phyloP scores from a whole-genome alignment of 2,329 filamentous ascomycete species.

The Alternaria gansuensis region DNA sequence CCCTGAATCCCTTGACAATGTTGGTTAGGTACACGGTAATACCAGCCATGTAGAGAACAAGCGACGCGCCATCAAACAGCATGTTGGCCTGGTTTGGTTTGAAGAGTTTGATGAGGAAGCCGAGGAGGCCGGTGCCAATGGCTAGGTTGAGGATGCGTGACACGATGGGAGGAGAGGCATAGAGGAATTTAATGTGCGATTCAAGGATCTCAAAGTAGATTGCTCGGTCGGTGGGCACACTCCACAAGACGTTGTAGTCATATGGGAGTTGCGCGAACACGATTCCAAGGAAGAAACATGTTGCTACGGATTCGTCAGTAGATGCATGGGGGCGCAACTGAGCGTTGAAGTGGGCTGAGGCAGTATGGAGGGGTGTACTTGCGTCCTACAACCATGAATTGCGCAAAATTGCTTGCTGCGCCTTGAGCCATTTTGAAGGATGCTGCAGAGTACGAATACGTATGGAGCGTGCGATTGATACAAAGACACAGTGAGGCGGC shows the following conservation, averaged over 20 bases:
- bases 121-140: constrained; percentile 84
- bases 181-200: constrained; percentile 87
- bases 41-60: constrained; percentile 82
- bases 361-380: constrained; percentile 56
- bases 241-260: constrained; percentile 90
- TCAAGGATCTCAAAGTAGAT: constrained; percentile 86
- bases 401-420: constrained; percentile 75
- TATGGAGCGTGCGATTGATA: constrained; percentile 19
- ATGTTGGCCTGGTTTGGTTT: constrained; percentile 92
- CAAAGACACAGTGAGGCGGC: constrained; percentile 20
- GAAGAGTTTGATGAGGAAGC: constrained; percentile 95
- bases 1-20: constrained; percentile 91
- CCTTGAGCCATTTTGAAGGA: constrained; percentile 35
- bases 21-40: constrained; percentile 94
- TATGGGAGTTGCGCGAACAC: constrained; percentile 97
- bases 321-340: constrained; percentile 10
- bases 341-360: constrained; percentile 16
- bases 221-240: constrained; percentile 69
- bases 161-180: constrained; percentile 90
- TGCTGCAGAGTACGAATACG: constrained; percentile 7
- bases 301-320: constrained; percentile 55
- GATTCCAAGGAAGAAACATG: constrained; percentile 97
- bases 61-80: constrained; percentile 82
- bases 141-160: constrained; percentile 93
- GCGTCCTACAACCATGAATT: constrained; percentile 97